phyloP scores from a whole-genome alignment of 2,329 filamentous ascomycete species.

The Cercospora sp. region DNA sequence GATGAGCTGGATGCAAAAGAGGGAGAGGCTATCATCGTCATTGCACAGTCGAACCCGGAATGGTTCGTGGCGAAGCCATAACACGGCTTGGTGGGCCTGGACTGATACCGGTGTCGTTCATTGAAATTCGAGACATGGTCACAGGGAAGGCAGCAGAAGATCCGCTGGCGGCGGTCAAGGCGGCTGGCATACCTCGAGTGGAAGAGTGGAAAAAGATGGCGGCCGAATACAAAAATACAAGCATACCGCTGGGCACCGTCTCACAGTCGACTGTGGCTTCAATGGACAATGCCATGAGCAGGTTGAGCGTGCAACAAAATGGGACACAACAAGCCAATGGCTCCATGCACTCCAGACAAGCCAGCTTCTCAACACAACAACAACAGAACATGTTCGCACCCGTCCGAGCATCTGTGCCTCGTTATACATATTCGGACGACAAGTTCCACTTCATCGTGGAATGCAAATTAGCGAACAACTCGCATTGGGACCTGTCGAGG shows the following conservation, averaged over 20 bases:
- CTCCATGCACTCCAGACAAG: slow-evolving; percentile 34
- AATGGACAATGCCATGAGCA: slow-evolving; percentile 62
- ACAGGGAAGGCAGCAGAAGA: slow-evolving; percentile 80
- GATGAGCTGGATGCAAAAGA: slow-evolving; percentile 95
- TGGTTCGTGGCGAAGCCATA: slow-evolving; percentile 99
- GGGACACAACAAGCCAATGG: slow-evolving; percentile 38
- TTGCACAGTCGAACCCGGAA: slow-evolving; percentile 96
- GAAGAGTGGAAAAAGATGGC: slow-evolving; percentile 99
- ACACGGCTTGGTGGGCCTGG: slow-evolving; percentile 92
- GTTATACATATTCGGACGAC: slow-evolving; percentile 94
- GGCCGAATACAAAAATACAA: slow-evolving; percentile 98
- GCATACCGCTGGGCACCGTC: slow-evolving; percentile 92
- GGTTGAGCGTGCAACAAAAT: slow-evolving; percentile 71
- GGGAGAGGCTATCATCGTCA: slow-evolving; percentile 95
- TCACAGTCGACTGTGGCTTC: slow-evolving; percentile 50
- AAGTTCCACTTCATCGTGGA: slow-evolving; percentile 99
- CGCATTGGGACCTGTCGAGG: slow-evolving; percentile 87
- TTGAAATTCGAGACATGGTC: slow-evolving; percentile 93
- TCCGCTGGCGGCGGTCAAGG: slow-evolving; percentile 78
- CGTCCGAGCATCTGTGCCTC: slow-evolving; percentile 78
- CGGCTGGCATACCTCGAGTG: slow-evolving; percentile 87
- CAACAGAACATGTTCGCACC: slow-evolving; percentile 64
- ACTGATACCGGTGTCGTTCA: slow-evolving; percentile 92
- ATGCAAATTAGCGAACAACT: slow-evolving; percentile 82
- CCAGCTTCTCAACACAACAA: slow-evolving; percentile 47